Base-by-base conservation (phyloP, 345 rosid genomes). In the Citrus medica region DNA sequence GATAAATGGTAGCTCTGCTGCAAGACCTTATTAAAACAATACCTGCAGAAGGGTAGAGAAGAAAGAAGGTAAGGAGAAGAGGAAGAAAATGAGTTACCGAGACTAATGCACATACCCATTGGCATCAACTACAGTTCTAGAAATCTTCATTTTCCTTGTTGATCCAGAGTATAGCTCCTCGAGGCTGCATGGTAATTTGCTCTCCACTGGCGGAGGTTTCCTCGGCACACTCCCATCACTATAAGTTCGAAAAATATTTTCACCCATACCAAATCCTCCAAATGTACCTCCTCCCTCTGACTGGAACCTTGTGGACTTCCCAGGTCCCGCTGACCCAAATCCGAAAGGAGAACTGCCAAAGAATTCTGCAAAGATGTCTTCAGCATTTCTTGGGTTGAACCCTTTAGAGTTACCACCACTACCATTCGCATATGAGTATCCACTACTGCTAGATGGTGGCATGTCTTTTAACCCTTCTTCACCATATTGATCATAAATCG, bases 91-190 rank as follows among this genome's bases (percentile, higher is more conserved):
- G 27, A 48, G 59, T 53, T 55, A 30, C 65, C 4, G 37, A 67
- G 76, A 28, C 24, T 5, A 24, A n/a, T 75, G 51, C 38, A 75
- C 85, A 24, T 88, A 96, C 98, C 99, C 95, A 6, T 84, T 83
- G 38, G 84, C 84, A 65, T 90, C 93, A 75, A 91, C 89, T 19
- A 89, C 86, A 58, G 97, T 88, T 87, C 99, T 89, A 30, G 99
- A 96, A 66, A 96, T 96, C 92, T 92, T 96, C 99, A 96, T 96
- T 78, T 94, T 96, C 87, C 99, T 88, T 2, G 98, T 94, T 25
- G 98, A 94, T 71, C 99, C 98, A 53, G 92, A 35, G 62, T 89
- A 94, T 38, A 96, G 81, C 83, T 96, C 99, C 84, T 89, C 97
- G 33, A 96, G 99, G 79, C 81, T 92, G 88, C 99, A 96, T 61